Conservation (phyloP, 2,329 filamentous ascomycete species). For the Zopfia rhizophila region DNA sequence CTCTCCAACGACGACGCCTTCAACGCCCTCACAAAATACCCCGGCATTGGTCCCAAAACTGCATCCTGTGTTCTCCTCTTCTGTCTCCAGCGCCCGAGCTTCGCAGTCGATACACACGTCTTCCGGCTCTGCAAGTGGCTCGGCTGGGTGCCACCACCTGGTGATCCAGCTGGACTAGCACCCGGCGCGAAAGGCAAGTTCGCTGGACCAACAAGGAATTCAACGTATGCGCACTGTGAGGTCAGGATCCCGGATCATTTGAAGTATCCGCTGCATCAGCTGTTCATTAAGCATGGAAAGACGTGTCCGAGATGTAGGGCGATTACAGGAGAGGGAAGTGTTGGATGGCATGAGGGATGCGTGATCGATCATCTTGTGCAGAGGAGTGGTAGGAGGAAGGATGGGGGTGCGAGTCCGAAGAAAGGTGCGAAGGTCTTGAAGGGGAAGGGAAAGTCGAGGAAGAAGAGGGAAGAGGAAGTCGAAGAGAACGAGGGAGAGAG, state of each 20-base stretch:
- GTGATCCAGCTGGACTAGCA: slow-evolving; percentile 43
- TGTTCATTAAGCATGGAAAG: slow-evolving; percentile 72
- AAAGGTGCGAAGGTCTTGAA: slow-evolving; percentile 22
- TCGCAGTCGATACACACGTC: slow-evolving; percentile 74
- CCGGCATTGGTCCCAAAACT: slow-evolving; percentile 73
- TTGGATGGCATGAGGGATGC: slow-evolving; percentile 72
- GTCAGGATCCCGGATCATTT: slow-evolving; percentile 69
- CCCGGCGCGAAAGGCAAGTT: slow-evolving; percentile 53
- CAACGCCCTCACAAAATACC: slow-evolving; percentile 66
- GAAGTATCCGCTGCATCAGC: slow-evolving; percentile 71
- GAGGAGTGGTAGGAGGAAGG: slow-evolving; percentile 66
- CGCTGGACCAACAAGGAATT: slow-evolving; percentile 59
- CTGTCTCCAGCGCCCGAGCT: slow-evolving; percentile 70
- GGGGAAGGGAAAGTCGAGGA: slow-evolving; percentile 25
- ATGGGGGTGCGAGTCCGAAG: slow-evolving; percentile 25
- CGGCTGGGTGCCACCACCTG: slow-evolving; percentile 66
- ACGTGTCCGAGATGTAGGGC: slow-evolving; percentile 69
- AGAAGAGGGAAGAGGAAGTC: slow-evolving; percentile 26
- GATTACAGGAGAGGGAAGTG: slow-evolving; percentile 68
- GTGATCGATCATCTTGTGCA: slow-evolving; percentile 71
- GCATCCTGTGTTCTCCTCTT: slow-evolving; percentile 73
- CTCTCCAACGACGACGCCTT: slow-evolving; percentile 67
- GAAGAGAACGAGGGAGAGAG: slow-evolving; percentile 38
- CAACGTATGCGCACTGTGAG: slow-evolving; percentile 69
- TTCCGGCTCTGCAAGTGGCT: slow-evolving; percentile 71